Evolutionary conservation across 352 stramenopile genomes (phyloP).

Genomic region (Pilasporangium apinafurcum): DNA sequence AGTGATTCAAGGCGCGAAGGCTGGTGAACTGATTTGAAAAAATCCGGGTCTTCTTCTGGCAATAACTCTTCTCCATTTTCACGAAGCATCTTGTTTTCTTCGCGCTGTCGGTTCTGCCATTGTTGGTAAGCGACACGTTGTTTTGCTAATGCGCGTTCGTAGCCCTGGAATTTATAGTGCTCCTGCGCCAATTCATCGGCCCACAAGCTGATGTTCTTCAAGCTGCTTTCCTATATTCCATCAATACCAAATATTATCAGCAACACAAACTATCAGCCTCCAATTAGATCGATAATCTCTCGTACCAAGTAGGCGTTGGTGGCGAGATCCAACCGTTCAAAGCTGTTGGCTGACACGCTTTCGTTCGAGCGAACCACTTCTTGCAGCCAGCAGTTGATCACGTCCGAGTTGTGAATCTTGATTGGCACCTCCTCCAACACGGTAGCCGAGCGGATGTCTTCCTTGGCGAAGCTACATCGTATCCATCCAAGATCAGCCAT

Average conservation of each 20-base stretch:
- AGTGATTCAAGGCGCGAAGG: slow-evolving; percentile 84
- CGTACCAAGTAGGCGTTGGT: slow-evolving; percentile 90
- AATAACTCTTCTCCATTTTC: slow-evolving; percentile 73
- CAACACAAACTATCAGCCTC: neutral
- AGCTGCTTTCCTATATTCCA: slow-evolving; percentile 90
- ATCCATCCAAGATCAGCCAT: neutral
- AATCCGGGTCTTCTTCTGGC: slow-evolving; percentile 79
- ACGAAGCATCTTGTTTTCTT: slow-evolving; percentile 83
- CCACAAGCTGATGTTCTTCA: slow-evolving; percentile 98
- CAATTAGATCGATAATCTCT: too few species aligned
- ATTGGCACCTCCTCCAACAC: slow-evolving; percentile 97
- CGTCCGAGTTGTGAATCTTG: slow-evolving; percentile 92
- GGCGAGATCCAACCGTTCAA: slow-evolving; percentile 95
- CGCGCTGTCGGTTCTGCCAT: slow-evolving; percentile 82
- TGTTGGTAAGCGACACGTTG: slow-evolving; percentile 78
- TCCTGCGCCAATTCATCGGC: slow-evolving; percentile 96
- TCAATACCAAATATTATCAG: too few species aligned
- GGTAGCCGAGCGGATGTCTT: slow-evolving; percentile 75
- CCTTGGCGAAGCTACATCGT: slow-evolving; percentile 64
- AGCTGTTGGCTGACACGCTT: slow-evolving; percentile 67
- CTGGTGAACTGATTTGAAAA: slow-evolving; percentile 86
- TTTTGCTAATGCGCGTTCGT: slow-evolving; percentile 83
- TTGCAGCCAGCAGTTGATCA: slow-evolving; percentile 92
- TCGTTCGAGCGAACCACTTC: slow-evolving; percentile 76
- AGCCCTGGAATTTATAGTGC: slow-evolving; percentile 92